Evolutionary conservation across 257 asterid genomes (phyloP), one percentile per base, ranked within the genome.

Genomic region (Thymus mandschuricus): DNA sequence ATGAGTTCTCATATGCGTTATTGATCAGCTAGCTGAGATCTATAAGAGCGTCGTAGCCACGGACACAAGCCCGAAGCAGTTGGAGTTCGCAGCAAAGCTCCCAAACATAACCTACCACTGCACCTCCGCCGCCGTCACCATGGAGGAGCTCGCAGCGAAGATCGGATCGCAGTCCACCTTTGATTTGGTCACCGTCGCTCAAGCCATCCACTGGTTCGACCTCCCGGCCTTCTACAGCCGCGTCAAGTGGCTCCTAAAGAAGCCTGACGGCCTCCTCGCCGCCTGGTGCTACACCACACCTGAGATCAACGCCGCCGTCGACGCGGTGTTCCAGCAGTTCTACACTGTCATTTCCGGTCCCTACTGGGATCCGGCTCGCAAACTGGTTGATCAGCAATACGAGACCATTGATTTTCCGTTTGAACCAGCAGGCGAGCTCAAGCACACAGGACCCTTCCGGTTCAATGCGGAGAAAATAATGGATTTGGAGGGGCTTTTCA

Each of bases 161-260:
- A 56, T 89, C 5, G 96, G 87, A 33, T 38, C 83, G 2, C 55
- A 81, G 13, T 75, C 86, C 3, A 83, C 86, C 21, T 75, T 84
- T 10, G 97, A 89, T 67, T 35, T 91, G 41, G 86, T 89, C 10
- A 76, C 84, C 70, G 55, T 81, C 49, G 97, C 95, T 44, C 86
- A 80, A 68, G 97, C 97, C 30, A 70, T 91, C 83, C 97, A 91
- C 66, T 91, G 95, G 95, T 84, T 91, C 46, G 89, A 90, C 75
- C 94, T 88, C 50, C 88, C 90, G 3, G 64, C 80, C 28, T 90
- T 90, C 81, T 90, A 85, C 78, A 69, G 83, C 9, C 88, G 82
- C 48, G 97, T 78, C 29, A 86, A 68, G 45, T 78, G 82, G 80
- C 60, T 86, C 3, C 81, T 90, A n/a, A 90, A 85, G 64, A 90